Conservation (phyloP, 306 rosid genomes). For the Cucurbita ficifolia region DNA sequence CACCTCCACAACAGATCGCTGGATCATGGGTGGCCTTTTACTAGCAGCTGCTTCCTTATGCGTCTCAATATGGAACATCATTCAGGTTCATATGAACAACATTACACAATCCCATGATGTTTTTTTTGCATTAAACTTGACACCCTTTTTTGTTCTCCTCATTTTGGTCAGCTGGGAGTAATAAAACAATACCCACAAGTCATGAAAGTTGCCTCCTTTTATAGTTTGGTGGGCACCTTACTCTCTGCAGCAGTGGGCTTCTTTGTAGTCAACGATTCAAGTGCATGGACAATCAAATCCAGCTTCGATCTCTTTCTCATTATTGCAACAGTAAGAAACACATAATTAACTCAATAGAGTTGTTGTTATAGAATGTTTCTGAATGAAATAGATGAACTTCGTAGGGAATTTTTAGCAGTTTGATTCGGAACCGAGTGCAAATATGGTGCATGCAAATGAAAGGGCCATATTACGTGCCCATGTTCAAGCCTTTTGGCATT, state of each 20-base stretch:
- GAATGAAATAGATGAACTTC: not conserved
- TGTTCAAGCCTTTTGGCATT: constrained; percentile 34
- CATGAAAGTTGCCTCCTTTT: constrained; percentile 29
- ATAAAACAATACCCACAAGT: constrained; percentile 26
- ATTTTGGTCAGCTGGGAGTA: constrained; percentile 24
- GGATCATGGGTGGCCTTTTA: constrained; percentile 63
- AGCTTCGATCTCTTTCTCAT: constrained; percentile 26
- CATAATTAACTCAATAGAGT: no score
- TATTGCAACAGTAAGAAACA: constrained; percentile 16
- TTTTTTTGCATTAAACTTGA: not conserved
- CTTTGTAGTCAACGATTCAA: constrained; percentile 8
- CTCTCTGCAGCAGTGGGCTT: constrained; percentile 15
- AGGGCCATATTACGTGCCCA: constrained; percentile 25
- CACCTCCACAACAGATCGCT: constrained; percentile 48
- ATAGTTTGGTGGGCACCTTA: constrained; percentile 25
- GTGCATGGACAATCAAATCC: constrained; percentile 20
- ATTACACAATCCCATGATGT: no score
- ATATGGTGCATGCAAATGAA: constrained; percentile 28
- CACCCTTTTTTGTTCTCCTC: not conserved
- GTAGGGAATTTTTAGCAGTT: constrained; percentile 23
- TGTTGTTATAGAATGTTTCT: not conserved
- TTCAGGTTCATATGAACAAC: constrained; percentile 17
- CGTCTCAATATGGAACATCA: constrained; percentile 35
- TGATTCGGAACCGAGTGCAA: constrained; percentile 23
- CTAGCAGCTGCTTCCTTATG: constrained; percentile 48